Base-by-base conservation (phyloP, 2,329 filamentous ascomycete species). In the Colletotrichum sp. region DNA sequence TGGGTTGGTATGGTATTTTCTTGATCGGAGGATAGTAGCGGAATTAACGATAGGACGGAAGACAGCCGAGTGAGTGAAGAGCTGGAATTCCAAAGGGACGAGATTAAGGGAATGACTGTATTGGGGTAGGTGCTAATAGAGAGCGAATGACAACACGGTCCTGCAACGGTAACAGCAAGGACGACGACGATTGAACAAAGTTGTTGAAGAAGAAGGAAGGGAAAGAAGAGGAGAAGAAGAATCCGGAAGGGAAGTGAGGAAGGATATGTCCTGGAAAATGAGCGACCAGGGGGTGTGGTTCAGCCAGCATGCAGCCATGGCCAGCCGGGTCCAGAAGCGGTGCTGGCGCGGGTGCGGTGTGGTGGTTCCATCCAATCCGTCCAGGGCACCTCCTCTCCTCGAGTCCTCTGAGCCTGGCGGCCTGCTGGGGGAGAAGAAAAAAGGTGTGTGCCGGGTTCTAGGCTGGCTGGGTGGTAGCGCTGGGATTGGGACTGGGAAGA, bases 31-130 rank as follows among this genome's bases (percentile, higher is more conserved):
- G 44, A 69, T 75, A 75, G 72, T 73, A 81, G 81, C 79, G 79
- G 75, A 79, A 81, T 80, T 84, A 88, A 88, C 79, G 87, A 88
- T 80, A 79, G 87, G 86, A 88, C 85, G 84, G 86, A 80, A 81
- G 83, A 84, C 86, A 85, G 85, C 86, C 83, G 82, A 87, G 86
- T 84, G 87, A 88, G 82, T 87, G 86, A 57, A 87, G 87, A 69
- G 85, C 82, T 85, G 86, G 86, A 80, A 82, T 85, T 78, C 86
- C 81, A 78, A 79, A 76, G 57, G 71, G 60, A 76, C 77, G 64
- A 69, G 73, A 70, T 65, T 71, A 72, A 76, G 76, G 67, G 79
- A 82, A 78, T 79, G 80, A 80, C 79, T 76, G 69, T 77, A 80
- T 21, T 52, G 79, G 79, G 78, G 79, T 39, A 24, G 44, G 26